phyloP scores from a whole-genome alignment of 768 basidiomycete species.

The Roridomyces roridus region DNA sequence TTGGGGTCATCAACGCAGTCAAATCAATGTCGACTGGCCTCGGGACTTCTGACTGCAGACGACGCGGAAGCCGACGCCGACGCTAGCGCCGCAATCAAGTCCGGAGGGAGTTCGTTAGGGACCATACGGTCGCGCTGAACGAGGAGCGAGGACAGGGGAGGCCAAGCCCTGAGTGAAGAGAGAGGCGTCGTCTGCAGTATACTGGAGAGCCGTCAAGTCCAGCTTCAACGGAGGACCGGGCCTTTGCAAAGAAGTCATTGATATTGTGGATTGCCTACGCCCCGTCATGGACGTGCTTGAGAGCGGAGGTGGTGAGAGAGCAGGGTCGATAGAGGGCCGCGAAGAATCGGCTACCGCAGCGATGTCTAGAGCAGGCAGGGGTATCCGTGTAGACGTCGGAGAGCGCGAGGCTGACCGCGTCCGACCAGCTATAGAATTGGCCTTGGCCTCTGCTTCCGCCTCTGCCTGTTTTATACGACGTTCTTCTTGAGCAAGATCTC shows the following conservation, averaged over 20 bases:
- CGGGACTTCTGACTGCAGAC: conserved; percentile 28
- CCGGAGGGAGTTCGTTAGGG: conserved; percentile 62
- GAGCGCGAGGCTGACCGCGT: conserved; percentile 32
- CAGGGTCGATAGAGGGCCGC: conserved; percentile 42
- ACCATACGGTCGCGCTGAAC: conserved; percentile 70
- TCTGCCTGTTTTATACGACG: conserved; percentile 51
- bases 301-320: conserved; percentile 32
- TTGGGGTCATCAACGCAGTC: conserved; percentile 43
- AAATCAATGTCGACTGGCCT: conserved; percentile 64
- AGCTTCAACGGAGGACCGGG: conserved; percentile 75
- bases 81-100: conserved; percentile 70
- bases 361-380: conserved; percentile 15
- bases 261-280: conserved; percentile 78
- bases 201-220: conserved; percentile 72
- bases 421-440: conserved; percentile 26
- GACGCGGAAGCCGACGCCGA: conserved; percentile 48
- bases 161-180: conserved; percentile 66
- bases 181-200: conserved; percentile 67
- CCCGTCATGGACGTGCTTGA: conserved; percentile 34
- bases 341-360: conserved; percentile 28
- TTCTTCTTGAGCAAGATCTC: conserved; percentile 71
- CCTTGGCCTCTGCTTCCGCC: conserved; percentile 37
- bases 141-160: conserved; percentile 84
- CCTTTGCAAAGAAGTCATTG: conserved; percentile 79
- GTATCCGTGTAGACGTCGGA: conserved; percentile 29